These are phyloP conservation scores for Paecilomyces fulvus DNA, from an alignment of 2,329 filamentous ascomycete species.

Conservation along the genomic window DNA sequence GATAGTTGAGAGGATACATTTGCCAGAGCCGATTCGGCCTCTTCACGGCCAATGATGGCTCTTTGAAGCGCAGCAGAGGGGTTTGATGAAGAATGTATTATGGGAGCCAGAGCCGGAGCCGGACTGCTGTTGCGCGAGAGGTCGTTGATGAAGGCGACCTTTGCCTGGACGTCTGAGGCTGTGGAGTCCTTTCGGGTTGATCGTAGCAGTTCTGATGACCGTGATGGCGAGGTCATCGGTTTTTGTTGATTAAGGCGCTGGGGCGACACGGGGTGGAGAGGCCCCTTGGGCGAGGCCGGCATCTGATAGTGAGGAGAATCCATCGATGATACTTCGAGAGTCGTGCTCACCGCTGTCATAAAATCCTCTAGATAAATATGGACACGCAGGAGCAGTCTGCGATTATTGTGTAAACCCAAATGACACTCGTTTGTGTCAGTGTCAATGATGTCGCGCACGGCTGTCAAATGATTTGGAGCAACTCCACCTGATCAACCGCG, in stretches of 20 bases:
- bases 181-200: constrained; percentile 28
- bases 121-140: constrained; percentile 30
- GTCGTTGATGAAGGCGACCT: constrained; percentile 41
- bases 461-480: constrained; percentile 1
- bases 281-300: constrained; percentile 18
- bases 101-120: constrained; percentile 11
- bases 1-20: constrained; percentile 28
- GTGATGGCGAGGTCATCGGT: constrained; percentile 31
- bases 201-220: constrained; percentile 26
- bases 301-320: constrained; percentile 26
- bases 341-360: constrained; percentile 2
- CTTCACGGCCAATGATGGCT: constrained; percentile 38
- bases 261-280: constrained; percentile 38
- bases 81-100: constrained; percentile 27
- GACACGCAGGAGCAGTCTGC: neutral
- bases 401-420: neutral
- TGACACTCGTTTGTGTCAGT: neutral
- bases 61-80: constrained; percentile 35
- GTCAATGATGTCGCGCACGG: neutral
- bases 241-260: constrained; percentile 42
- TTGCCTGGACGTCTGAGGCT: constrained; percentile 39
- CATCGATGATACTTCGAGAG: constrained; percentile 16
- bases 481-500: neutral
- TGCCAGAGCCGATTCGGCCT: constrained; percentile 34
- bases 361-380: neutral